Percentiles rank a stretch among this genome's conserved stretches.
Conservation (phyloP, 176 grass and related monocot species). For the Triticum timopheevii region DNA sequence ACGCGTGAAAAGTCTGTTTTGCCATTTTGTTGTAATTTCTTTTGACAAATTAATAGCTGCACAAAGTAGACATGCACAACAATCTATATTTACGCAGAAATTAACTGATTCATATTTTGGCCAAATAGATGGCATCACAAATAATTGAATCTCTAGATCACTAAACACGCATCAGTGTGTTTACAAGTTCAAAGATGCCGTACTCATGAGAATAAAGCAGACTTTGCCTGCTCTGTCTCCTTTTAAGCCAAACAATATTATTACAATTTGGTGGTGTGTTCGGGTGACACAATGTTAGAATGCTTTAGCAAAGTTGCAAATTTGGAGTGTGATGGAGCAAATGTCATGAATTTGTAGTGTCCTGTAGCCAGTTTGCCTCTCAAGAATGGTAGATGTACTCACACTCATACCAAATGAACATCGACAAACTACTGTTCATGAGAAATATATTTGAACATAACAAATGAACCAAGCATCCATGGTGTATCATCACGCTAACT, state of each 20-base stretch:
- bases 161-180: background rate
- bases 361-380: background rate
- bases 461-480: background rate
- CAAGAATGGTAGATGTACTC: background rate
- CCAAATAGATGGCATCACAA: background rate
- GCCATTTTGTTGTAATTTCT: background rate
- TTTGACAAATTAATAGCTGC: background rate
- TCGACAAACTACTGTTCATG: background rate
- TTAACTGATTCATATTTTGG: background rate
- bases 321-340: background rate
- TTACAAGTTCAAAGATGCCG: background rate
- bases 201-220: background rate
- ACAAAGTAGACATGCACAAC: background rate
- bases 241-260: background rate
- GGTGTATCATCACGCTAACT: background rate
- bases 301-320: background rate
- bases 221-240: background rate
- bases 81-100: background rate
- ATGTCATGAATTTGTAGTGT: background rate
- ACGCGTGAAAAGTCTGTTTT: background rate
- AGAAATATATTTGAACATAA: conserved; percentile 3
- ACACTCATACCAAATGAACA: background rate
- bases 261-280: background rate
- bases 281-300: background rate
- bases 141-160: background rate